Percentiles rank a stretch among this genome's conserved stretches.
phyloP scores from a whole-genome alignment of 83 land plant species.

The Picea engelmannii region DNA sequence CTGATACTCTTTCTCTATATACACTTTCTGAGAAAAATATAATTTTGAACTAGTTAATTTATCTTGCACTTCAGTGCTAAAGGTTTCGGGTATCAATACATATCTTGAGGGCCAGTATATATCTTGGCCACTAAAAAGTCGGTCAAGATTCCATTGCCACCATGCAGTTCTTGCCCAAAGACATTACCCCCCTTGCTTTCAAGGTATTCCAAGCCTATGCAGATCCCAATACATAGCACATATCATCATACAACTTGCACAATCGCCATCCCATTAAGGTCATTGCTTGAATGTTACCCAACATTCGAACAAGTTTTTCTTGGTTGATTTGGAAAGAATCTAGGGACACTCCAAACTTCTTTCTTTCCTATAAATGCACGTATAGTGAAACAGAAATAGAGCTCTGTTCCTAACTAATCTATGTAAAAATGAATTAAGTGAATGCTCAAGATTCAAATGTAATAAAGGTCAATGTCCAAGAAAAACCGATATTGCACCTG shows the following conservation, averaged over 20 bases:
- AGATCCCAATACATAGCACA: too few species aligned
- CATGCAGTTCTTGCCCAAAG: slow-evolving; percentile 85
- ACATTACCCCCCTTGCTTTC: slow-evolving; percentile 20
- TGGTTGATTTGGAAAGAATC: slow-evolving; percentile 78
- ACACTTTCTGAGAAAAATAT: too few species aligned
- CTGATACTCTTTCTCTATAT: too few species aligned
- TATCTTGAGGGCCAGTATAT: background rate
- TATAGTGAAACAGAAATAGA: background rate
- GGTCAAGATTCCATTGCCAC: slow-evolving; percentile 93
- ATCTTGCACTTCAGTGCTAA: too few species aligned
- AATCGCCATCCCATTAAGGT: too few species aligned
- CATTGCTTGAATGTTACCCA: too few species aligned
- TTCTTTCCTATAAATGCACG: slow-evolving; percentile 84
- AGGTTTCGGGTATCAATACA: too few species aligned
- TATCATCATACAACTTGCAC: slow-evolving; percentile 90
- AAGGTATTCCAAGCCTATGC: slow-evolving; percentile 79
- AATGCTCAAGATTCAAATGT: background rate
- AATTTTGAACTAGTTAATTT: too few species aligned
- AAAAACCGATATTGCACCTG: background rate
- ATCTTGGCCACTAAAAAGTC: slow-evolving; percentile 98
- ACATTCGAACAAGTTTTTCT: too few species aligned
- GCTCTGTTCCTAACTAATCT: background rate
- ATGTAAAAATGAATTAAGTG: background rate
- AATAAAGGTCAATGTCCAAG: background rate
- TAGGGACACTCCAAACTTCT: slow-evolving; percentile 92